Percentiles rank a stretch among this genome's conserved stretches.
These are phyloP conservation scores for Herpetomonas samuelpessoai DNA, from an alignment of 208 protist species.

Conservation along the genomic window DNA sequence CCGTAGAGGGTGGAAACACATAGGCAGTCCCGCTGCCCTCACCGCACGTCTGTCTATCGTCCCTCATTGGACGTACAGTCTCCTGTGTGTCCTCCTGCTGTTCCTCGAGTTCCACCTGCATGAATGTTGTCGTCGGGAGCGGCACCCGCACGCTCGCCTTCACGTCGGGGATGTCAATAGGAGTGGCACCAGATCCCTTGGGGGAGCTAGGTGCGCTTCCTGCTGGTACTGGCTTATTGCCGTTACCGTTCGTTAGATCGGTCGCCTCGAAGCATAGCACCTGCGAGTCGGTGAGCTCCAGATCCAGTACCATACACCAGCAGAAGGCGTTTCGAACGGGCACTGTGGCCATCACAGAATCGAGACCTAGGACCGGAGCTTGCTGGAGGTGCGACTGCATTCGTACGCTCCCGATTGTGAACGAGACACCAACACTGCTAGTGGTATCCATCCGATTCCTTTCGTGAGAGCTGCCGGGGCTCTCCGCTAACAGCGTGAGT, in stretches of 20 bases:
- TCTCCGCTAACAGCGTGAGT: not conserved
- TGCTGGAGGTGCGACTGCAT: not conserved
- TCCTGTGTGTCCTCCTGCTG: too few relatives aligned
- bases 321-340: not conserved
- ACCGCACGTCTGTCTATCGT: too few relatives aligned
- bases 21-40: not conserved
- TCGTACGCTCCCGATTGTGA: not conserved
- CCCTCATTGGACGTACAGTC: too few relatives aligned
- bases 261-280: not conserved
- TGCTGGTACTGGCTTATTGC: too few relatives aligned
- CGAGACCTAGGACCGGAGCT: not conserved
- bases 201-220: too few relatives aligned
- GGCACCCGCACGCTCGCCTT: not conserved
- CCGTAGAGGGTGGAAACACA: not conserved
- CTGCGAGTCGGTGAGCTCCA: not conserved
- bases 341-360: not conserved
- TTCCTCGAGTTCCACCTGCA: too few relatives aligned
- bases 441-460: too few relatives aligned
- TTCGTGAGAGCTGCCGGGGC: too few relatives aligned
- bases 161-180: not conserved
- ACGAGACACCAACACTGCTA: not conserved
- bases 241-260: too few relatives aligned
- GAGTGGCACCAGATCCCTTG: too few relatives aligned
- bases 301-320: not conserved
- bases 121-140: not conserved